phyloP scores from a whole-genome alignment of 352 stramenopile genomes.

The Phytopythium montanum region DNA sequence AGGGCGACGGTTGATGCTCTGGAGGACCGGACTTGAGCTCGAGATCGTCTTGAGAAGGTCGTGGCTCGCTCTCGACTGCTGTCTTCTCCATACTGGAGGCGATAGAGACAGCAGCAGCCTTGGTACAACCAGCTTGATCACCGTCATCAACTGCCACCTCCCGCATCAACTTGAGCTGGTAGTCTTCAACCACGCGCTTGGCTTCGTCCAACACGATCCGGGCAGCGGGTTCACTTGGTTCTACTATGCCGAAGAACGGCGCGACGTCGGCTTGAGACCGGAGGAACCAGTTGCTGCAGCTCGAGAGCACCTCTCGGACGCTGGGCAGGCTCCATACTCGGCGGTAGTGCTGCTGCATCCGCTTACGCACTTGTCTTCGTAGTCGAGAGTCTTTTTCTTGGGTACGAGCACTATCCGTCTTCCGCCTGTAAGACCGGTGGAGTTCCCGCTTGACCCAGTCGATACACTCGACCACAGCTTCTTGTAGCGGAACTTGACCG shows the following conservation, averaged over 20 bases:
- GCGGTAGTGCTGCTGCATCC: conserved; percentile 73
- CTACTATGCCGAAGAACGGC: conserved; percentile 36
- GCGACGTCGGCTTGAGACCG: conserved; percentile 52
- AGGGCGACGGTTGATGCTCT: not conserved
- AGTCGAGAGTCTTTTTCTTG: conserved; percentile 10
- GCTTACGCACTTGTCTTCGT: conserved; percentile 37
- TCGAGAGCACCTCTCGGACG: conserved; percentile 51
- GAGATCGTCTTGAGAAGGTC: not conserved
- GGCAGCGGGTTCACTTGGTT: conserved; percentile 9
- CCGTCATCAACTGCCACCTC: not conserved
- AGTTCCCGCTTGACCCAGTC: conserved; percentile 48
- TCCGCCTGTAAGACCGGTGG: not conserved
- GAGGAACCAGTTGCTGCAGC: conserved; percentile 69
- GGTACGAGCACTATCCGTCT: not conserved
- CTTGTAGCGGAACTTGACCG: conserved; percentile 71
- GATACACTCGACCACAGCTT: conserved; percentile 59
- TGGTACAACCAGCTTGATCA: not conserved
- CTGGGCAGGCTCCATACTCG: conserved; percentile 63
- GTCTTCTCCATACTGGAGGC: not conserved
- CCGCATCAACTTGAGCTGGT: conserved; percentile 48
- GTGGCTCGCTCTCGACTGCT: not conserved
- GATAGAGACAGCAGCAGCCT: no score
- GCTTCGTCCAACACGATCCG: conserved; percentile 45
- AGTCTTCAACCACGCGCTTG: conserved; percentile 43
- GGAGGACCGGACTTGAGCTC: not conserved